These are phyloP conservation scores for Golubevia sp. DNA, from an alignment of 1,284 basidiomycete species.

Conservation along the genomic window DNA sequence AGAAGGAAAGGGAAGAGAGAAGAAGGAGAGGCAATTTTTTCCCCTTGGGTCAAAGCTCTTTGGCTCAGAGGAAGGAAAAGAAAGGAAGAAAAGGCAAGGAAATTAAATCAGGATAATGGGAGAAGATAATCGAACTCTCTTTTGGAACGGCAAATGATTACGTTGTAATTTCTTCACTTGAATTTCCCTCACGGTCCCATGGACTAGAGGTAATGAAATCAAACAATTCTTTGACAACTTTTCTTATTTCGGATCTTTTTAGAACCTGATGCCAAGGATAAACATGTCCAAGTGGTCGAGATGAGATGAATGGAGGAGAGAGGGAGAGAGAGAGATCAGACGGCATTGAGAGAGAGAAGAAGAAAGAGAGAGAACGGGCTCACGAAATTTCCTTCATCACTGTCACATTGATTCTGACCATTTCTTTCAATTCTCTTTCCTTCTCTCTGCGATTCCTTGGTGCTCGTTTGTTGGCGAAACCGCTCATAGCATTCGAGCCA, in stretches of 20 bases:
- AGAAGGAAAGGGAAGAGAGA: too few relatives aligned
- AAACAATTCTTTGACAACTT: slow-evolving; percentile 54
- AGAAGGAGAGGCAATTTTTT: not conserved
- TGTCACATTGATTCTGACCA: not conserved
- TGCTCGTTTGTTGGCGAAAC: not conserved
- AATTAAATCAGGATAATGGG: too few relatives aligned
- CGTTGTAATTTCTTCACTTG: slow-evolving; percentile 61
- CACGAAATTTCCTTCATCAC: too few relatives aligned
- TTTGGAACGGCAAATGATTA: slow-evolving; percentile 46
- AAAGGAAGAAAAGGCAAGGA: too few relatives aligned
- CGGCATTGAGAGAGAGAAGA: too few relatives aligned
- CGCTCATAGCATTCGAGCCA: slow-evolving; percentile 37
- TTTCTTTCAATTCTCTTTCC: slow-evolving; percentile 7
- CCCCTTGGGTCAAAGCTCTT: not conserved
- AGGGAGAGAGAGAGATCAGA: too few relatives aligned
- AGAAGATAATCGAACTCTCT: too few relatives aligned
- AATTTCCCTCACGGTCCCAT: slow-evolving; percentile 19
- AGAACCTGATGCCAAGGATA: slow-evolving; percentile 51
- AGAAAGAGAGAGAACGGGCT: too few relatives aligned
- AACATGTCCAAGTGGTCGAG: too few relatives aligned
- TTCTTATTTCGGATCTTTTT: slow-evolving; percentile 37
- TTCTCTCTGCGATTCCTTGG: too few relatives aligned
- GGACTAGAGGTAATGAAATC: slow-evolving; percentile 33
- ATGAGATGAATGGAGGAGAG: too few relatives aligned
- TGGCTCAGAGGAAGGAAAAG: not conserved